phyloP scores from a whole-genome alignment of 2,329 filamentous ascomycete species.

The Fusarium subtropicale region DNA sequence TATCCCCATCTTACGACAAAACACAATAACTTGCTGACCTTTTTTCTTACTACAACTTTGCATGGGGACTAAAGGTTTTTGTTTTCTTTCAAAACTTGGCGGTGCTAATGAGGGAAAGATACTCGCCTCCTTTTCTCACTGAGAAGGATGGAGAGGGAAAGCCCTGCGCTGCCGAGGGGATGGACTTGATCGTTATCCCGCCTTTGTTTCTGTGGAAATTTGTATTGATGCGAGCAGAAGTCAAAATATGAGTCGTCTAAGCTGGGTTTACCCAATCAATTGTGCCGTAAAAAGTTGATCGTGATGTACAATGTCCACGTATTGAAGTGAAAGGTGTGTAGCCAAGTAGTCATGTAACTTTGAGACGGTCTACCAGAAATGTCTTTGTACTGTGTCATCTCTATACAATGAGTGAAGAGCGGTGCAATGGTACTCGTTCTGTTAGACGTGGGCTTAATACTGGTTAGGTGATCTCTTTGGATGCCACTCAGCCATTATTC shows the following conservation, averaged over 20 bases:
- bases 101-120: constrained; percentile 99
- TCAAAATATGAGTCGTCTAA: constrained; percentile 45
- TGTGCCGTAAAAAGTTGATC: constrained; percentile 22
- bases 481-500: neutral
- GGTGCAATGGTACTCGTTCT: constrained; percentile 1
- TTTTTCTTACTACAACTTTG: constrained; percentile 23
- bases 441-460: neutral
- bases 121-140: constrained; percentile 65
- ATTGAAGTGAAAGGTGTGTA: neutral
- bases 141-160: constrained; percentile 79
- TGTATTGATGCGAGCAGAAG: constrained; percentile 45
- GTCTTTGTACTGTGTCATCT: neutral
- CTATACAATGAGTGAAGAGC: neutral
- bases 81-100: constrained; percentile 60
- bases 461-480: too few species aligned
- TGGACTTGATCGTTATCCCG: constrained; percentile 91
- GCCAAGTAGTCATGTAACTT: neutral
- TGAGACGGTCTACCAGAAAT: neutral
- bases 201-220: constrained; percentile 49
- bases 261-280: constrained; percentile 37
- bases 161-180: constrained; percentile 91
- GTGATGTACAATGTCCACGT: neutral
- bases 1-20: constrained; percentile 34
- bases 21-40: constrained; percentile 14
- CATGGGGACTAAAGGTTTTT: constrained; percentile 54